Conservation (phyloP, 345 rosid genomes). For the Mallotus nudiflorus region DNA sequence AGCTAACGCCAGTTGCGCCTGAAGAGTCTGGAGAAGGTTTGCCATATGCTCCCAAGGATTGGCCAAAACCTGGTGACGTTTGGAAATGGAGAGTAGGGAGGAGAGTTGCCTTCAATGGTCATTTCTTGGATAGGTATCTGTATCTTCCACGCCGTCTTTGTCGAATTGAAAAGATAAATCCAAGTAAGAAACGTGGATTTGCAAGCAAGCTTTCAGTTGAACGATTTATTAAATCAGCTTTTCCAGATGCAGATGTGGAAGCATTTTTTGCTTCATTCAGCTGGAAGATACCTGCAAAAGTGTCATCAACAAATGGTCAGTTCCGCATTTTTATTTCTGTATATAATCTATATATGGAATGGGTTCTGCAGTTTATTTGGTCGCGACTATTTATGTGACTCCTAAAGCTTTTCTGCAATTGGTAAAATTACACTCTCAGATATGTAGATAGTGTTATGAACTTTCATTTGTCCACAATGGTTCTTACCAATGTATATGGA, state of each 20-base stretch:
- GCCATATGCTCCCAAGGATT: slow-evolving; percentile 82
- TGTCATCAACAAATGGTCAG: slow-evolving; percentile 43
- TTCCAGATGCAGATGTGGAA: slow-evolving; percentile 55
- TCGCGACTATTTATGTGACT: too few species aligned
- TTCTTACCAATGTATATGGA: not conserved
- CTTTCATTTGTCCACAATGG: too few species aligned
- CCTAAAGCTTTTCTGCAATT: too few species aligned
- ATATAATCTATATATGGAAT: not conserved
- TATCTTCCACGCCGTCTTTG: slow-evolving; percentile 61
- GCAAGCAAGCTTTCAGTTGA: slow-evolving; percentile 60
- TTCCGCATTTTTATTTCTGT: not conserved
- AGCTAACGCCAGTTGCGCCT: slow-evolving; percentile 44
- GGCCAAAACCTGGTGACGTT: slow-evolving; percentile 73
- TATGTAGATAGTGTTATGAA: not conserved
- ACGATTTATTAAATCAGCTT: slow-evolving; percentile 38
- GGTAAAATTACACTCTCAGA: not conserved
- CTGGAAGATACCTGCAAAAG: slow-evolving; percentile 65
- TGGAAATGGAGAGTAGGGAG: slow-evolving; percentile 92
- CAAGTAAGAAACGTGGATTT: slow-evolving; percentile 31
- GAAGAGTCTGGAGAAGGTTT: slow-evolving; percentile 62
- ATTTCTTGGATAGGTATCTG: slow-evolving; percentile 60
- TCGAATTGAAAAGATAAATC: slow-evolving; percentile 10
- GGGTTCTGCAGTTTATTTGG: not conserved
- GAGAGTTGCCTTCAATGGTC: slow-evolving; percentile 49
- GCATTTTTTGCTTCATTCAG: slow-evolving; percentile 69